Conservation (phyloP, 2,329 filamentous ascomycete species). For the Penicillium rolfsii region DNA sequence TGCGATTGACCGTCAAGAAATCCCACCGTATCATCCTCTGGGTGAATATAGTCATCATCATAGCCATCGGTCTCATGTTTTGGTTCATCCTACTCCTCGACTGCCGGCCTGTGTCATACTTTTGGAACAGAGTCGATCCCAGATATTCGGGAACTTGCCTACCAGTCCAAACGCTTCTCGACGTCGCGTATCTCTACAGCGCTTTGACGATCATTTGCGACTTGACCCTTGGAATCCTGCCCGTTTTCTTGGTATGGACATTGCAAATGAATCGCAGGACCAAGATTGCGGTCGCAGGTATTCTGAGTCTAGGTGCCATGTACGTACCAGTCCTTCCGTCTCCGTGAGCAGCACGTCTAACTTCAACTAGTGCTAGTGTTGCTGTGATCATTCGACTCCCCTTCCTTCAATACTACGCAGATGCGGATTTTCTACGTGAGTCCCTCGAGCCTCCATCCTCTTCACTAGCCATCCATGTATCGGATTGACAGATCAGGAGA, state of each 20-base stretch:
- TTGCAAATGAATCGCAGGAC: constrained; percentile 55
- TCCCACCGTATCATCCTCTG: constrained; percentile 10
- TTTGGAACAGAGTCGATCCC: background rate
- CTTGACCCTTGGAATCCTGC: constrained; percentile 57
- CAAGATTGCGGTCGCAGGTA: constrained; percentile 54
- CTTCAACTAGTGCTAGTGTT: constrained; percentile 28
- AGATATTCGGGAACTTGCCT: background rate
- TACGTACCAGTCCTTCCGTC: constrained; percentile 11
- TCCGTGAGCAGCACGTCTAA: constrained; percentile 4
- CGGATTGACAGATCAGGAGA: background rate
- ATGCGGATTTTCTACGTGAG: constrained; percentile 39
- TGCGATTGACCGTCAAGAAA: constrained; percentile 7
- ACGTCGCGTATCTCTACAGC: constrained; percentile 55
- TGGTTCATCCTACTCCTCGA: constrained; percentile 1
- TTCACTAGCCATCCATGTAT: background rate
- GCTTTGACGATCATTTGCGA: constrained; percentile 53
- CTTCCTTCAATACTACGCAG: constrained; percentile 44
- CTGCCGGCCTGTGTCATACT: background rate
- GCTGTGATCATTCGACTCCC: constrained; percentile 50
- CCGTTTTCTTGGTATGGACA: constrained; percentile 57
- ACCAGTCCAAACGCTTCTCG: background rate
- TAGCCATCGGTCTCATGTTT: background rate
- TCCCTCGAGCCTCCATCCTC: background rate
- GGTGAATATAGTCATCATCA: background rate
- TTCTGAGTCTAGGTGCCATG: constrained; percentile 58